Evolutionary conservation across 1,284 basidiomycete species (phyloP), one percentile per base, ranked within the genome.

Genomic region (Moesziomyces globuligerus): DNA sequence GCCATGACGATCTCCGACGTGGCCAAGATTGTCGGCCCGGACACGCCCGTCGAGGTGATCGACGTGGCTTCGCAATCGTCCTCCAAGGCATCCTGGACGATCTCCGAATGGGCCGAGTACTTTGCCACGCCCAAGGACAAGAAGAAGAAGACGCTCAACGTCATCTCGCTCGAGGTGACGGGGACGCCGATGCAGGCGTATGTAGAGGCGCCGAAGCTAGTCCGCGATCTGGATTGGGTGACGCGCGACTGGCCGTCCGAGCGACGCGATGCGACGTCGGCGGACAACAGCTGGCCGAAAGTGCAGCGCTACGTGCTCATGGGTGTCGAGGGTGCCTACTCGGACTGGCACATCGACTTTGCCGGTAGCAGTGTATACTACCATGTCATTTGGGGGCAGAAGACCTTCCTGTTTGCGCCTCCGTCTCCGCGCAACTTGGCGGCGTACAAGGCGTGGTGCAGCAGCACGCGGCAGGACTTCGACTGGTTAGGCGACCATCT

Each of bases 251-350:
- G 95, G 95, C 93, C 92, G 0, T 24, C 53, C 41, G 66, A 79
- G 41, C 67, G 76, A 36, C 81, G 78, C 10, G 67, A 68, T 18
- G n/a, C 36, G 9, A 38, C 48, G 3, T 56, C 50, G 43, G 53
- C 59, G 18, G 73, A 74, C 20, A 72, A 73, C 29, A 60, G 72
- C 42, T 97, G 92, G 83, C 95, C 95, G 7, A 95, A 96, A 77
- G 95, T 98, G 5, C 93, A 96, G 79, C 84, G 96, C 41, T 98
- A 98, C 82, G 96, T 94, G 78, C 85, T 98, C 64, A 97, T 98
- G 92, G 90, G 92, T 49, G 90, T 89, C 15, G 86, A 85, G 21
- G 87, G 88, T 65, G 93, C 93, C 38, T 72, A 94, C 92, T 97
- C 95, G 62, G 94, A 78, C 50, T 75, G 74, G 60, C 76, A 79